Evolutionary conservation across 208 protist genomes (phyloP), one percentile per base, ranked within the genome.

Genomic region (Trypanosoma theileri): DNA sequence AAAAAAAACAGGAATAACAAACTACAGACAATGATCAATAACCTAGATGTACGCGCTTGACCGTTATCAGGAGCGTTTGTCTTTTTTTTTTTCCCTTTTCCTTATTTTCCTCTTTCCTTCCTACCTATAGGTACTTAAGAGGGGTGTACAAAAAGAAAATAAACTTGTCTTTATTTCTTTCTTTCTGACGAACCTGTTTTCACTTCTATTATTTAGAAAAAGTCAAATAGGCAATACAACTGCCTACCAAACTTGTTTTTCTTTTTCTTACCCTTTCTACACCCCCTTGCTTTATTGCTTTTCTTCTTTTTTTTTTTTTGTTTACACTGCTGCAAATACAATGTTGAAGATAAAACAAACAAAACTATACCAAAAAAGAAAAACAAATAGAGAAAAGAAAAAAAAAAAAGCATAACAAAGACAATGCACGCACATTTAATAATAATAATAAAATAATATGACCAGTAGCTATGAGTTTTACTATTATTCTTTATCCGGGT

Each of bases 51-150:
- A 8, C 28, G 28, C 6, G 28, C 28, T 35, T 35, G 28, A 35
- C 28, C 28, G 4, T 35, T 35, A 35, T 1, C 28, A 35, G 6
- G 6, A 35, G 28, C 8, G 21, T 63, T 66, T 72, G 13, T 65
- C 55, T 57, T 65, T 26, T 72, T 21, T 63, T 56, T 0, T 46
- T 31, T 16, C 45, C 14, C 46, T 59, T 59, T 17, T 26, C n/a
- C 10, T 6, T 42, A 26, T 24, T 16, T n/a, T 71, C 26, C 40
- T 44, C 40, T 53, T 13, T 31, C 51, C 17, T 41, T 35, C 28
- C 24, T 11, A 44, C 40, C n/a, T 4, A 21, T 11, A 56, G 52
- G n/a, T 12, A 24, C 1, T 16, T 21, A 4, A 22, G 19, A 35
- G 19, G 11, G 22, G 12, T 24, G 19, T 26, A 60, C 31, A 65